Percentiles rank a stretch among this genome's conserved stretches.
Conservation (phyloP, 495 filamentous ascomycete species). For the Cercophora samala region DNA sequence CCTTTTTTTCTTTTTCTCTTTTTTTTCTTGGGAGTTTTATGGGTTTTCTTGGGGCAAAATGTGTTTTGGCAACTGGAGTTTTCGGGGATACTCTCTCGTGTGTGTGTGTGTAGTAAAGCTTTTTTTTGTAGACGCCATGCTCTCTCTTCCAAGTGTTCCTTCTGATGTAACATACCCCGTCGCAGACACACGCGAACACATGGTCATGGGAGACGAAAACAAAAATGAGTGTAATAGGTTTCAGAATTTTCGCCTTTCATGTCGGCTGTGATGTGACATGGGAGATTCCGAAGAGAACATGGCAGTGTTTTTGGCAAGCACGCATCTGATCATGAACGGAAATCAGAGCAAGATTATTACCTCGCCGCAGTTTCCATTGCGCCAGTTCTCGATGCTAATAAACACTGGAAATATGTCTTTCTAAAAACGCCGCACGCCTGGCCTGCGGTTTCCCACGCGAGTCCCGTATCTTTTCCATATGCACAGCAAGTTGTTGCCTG, state of each 20-base stretch:
- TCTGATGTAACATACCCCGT: conserved; percentile 33
- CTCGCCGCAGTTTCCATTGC: neutral
- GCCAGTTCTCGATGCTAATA: neutral
- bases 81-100: conserved; percentile 15
- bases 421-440: neutral
- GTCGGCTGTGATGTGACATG: neutral
- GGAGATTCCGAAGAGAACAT: too few species aligned
- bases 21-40: conserved; percentile 18
- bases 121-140: conserved; percentile 3
- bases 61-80: conserved; percentile 32
- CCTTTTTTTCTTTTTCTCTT: conserved; percentile 15
- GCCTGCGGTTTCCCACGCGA: neutral
- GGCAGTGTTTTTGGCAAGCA: too few species aligned
- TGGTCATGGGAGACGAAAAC: conserved; percentile 26
- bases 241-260: neutral
- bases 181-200: conserved; percentile 9
- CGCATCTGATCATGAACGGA: too few species aligned
- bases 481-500: neutral
- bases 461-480: neutral
- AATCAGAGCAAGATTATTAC: too few species aligned
- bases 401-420: neutral
- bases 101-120: neutral
- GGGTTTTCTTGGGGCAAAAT: conserved; percentile 17
- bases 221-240: conserved; percentile 6
- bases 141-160: conserved; percentile 18